Conservation (phyloP, 164 flowering plant species). For the Vitis riparia region DNA sequence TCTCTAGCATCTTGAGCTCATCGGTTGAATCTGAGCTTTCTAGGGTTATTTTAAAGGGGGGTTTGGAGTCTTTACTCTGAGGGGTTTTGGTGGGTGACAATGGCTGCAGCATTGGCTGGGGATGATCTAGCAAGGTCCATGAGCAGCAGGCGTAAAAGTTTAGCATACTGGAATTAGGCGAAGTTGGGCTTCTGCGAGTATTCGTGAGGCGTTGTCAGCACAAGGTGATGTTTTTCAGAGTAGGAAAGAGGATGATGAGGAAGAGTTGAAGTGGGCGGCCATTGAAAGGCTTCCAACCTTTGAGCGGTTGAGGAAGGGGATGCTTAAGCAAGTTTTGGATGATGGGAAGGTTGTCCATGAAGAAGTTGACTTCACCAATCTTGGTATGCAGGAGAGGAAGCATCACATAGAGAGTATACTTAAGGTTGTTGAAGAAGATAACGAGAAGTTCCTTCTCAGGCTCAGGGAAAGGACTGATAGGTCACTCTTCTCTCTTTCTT, state of each 20-base stretch:
- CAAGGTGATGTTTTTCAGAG: constrained; percentile 21
- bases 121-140: constrained; percentile 23
- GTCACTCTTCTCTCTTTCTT: constrained; percentile 17
- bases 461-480: constrained; percentile 53
- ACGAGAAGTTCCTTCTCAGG: constrained; percentile 41
- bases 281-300: constrained; percentile 71
- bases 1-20: no score
- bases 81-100: not conserved
- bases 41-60: not conserved
- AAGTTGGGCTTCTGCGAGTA: constrained; percentile 22
- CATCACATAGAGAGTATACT: constrained; percentile 46
- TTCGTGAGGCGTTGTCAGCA: constrained; percentile 21
- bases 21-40: no score
- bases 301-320: constrained; percentile 46
- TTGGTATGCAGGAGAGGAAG: constrained; percentile 44
- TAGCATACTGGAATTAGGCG: constrained; percentile 15
- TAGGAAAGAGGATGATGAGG: constrained; percentile 51
- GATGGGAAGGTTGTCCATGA: constrained; percentile 39
- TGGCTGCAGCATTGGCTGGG: constrained; percentile 11
- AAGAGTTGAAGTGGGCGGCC: constrained; percentile 70
- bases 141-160: constrained; percentile 18
- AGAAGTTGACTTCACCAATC: constrained; percentile 50
- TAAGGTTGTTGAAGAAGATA: constrained; percentile 51
- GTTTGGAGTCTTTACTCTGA: not conserved
- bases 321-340: constrained; percentile 40